Evolutionary conservation across 2,329 filamentous ascomycete genomes (phyloP), one percentile per base, ranked within the genome.

Genomic region (Aspergillus floridensis): DNA sequence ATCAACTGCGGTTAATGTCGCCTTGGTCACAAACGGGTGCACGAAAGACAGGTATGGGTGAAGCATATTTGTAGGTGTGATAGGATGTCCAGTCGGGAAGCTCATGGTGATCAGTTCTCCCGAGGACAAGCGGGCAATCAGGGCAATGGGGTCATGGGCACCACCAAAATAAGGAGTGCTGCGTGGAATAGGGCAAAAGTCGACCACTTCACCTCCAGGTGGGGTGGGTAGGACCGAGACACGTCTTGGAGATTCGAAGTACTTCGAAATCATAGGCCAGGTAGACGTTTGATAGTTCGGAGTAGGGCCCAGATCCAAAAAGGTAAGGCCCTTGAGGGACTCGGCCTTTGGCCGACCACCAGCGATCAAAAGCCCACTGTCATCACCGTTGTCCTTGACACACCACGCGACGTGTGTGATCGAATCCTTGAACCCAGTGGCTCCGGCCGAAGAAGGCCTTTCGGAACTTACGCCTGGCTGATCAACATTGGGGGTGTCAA

Each of bases 261-360:
- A 91, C 47, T 87, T 85, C 0, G 87, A 82, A 0, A 99, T 82
- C 0, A 89, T 76, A 70, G 96, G 91, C 92, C 93, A 98, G 4
- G 91, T 88, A 10, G 93, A 93, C 4, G 95, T 98, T 38, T 91
- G 87, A 76, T 97, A 98, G 53, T 91, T 88, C 1, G 95, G 95
- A 6, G 93, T 97, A 51, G 87, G 78, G 2, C 95, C 95, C 59
- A 99, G 81, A 66, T 99, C 95, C 59, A 98, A 82, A 65, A 98
- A 93, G 0, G 90, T 96, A 62, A 99, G 76, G 5, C 91, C 91
- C 74, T 90, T 92, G 5, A 86, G 84, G 4, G 85, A 81, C 44
- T 86, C 83, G 19, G 88, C 88, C 0, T 85, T 83, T 1, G 85
- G 81, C 62, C 89, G 84, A 4, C 95, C 95, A 31, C 95, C 95